Evolutionary conservation across 148 eudicot species (phyloP), one percentile per base, ranked within the genome.

Genomic region (Pouteria glomerata): DNA sequence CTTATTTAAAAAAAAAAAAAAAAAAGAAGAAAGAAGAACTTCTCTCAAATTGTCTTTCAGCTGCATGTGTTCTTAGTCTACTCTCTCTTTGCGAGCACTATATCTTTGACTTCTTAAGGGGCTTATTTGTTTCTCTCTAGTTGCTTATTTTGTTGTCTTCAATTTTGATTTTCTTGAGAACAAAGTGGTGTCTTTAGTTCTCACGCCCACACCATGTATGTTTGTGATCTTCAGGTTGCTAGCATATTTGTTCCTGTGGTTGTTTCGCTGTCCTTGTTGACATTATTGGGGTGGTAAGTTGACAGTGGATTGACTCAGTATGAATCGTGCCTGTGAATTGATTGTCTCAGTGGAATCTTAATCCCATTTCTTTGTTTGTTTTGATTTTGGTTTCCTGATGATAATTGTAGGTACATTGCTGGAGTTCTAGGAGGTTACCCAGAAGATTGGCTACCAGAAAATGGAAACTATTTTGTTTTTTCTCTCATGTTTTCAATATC

Each of bases 401-500:
- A 34, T 75, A 62, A 24, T 45, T 79, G 48, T 78, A 95, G 98
- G 98, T 95, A 89, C 73, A 30, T 84, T 26, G 82, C 80, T 79
- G 98, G 98, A 80, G 82, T 82, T 71, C 57, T 84, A 42, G 88
- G 94, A 69, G 84, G 74, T 62, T 91, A 86, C 77, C 98, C 98
- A 24, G 72, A 68, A 42, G 84, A 80, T 23, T 95, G 98, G 98
- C 80, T 95, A 73, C 97, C 98, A 39, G 81, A 84, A 66, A 85
- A 91, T 81, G 88, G 96, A 56, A 95, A 86, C 78, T 77, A 83
- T 73, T 91, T 95, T 85, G 97, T 91, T 30, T 95, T 95, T 80
- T 70, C 98, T 67, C 88, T 95, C 76, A 95, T 95, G 98, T 95
- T 95, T 78, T 75, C 97, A 19, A 95, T 95, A 82, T 91, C 98